phyloP scores from a whole-genome alignment of 176 grass and related monocot species.

The Alopecurus myosuroides region DNA sequence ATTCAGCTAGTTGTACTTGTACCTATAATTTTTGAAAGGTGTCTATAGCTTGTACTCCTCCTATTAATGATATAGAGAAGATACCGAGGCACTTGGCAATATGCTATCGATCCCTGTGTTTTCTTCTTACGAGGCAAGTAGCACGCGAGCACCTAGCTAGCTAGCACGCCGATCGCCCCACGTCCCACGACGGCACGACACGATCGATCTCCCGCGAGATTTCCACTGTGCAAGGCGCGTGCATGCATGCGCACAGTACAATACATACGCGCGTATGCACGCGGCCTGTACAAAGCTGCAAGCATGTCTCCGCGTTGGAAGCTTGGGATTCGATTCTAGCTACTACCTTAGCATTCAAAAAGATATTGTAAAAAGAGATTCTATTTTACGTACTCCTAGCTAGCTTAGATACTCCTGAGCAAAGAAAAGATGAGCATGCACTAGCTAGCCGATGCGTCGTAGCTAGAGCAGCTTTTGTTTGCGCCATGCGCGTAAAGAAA shows the following conservation, averaged over 20 bases:
- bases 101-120: too few relatives aligned
- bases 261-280: background rate
- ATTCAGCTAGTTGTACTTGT: too few relatives aligned
- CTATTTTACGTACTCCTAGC: too few relatives aligned
- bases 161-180: background rate
- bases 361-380: background rate
- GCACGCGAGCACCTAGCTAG: too few relatives aligned
- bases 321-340: background rate
- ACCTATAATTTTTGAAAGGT: too few relatives aligned
- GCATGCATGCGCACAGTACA: background rate
- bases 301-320: background rate
- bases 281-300: background rate
- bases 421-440: background rate
- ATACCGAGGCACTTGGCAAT: too few relatives aligned
- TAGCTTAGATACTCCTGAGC: too few relatives aligned
- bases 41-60: too few relatives aligned
- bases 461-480: constrained; percentile 20
- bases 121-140: too few relatives aligned
- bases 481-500: constrained; percentile 33
- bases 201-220: background rate
- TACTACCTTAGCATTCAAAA: background rate
- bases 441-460: background rate
- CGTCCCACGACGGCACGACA: too few relatives aligned
- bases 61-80: too few relatives aligned
- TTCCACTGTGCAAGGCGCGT: background rate